Evolutionary conservation across 75 land plant genomes (phyloP), one percentile per base, ranked within the genome.

Genomic region (Picea glauca): DNA sequence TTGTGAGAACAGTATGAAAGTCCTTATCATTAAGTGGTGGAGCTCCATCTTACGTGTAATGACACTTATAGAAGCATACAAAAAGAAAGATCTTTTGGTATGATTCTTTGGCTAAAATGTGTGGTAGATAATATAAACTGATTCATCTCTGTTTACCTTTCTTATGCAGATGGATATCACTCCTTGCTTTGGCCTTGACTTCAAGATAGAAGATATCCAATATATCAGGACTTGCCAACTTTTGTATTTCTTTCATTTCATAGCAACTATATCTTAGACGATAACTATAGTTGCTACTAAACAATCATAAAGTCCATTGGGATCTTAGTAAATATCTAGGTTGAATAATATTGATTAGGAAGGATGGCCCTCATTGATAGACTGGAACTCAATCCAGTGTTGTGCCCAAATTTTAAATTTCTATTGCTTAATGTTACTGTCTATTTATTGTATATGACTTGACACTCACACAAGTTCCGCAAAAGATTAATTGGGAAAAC

Each of bases 151-250:
- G n/a, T 66, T 66, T 66, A 15, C 43, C 35, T 43, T 26, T 60
- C 72, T 65, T 18, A 13, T 88, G 86, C 87, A 90, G 93, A 88
- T 88, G 87, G 83, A 88, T 74, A 79, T 90, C 62, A 85, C 81
- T 31, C 85, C 88, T 30, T 90, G 88, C 84, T 84, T 89, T 83
- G 88, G 83, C 11, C 77, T 96, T 75, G 88, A 87, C 80, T 96
- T 90, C 83, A 82, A 84, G 67, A 87, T 91, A 60, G 82, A 88
- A 88, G 90, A 95, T 95, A 93, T 95, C 98, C 98, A 85, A 17
- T 20, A 33, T 58, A 21, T 50, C 26, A 40, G 58, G 56, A 32
- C 23, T 35, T 60, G 50, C n/a, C 23, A 7, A 50, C 56, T 64
- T 12, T 76, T 81, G 17, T 40, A 17, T 67, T 11, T 81, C 50